These are phyloP conservation scores for Hemerocallis citrina DNA, from an alignment of 106 monocot genomes.

Conservation along the genomic window DNA sequence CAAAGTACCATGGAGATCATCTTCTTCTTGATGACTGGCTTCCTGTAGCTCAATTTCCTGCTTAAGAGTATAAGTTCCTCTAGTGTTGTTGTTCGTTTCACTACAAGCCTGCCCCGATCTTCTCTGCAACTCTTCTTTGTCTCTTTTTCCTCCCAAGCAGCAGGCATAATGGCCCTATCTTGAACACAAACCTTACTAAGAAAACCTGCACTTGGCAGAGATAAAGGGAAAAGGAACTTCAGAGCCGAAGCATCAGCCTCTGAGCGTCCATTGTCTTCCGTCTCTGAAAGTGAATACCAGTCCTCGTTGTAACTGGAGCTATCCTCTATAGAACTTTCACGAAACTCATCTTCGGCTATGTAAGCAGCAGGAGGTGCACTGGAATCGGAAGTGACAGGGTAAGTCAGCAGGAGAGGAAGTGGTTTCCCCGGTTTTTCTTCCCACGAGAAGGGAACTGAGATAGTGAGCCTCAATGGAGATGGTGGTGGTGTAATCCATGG, in stretches of 20 bases:
- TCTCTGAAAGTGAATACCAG: conserved; percentile 31
- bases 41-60: conserved; percentile 42
- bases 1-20: conserved; percentile 22
- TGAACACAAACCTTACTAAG: conserved; percentile 5
- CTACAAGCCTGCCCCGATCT: neutral
- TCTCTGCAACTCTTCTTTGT: neutral
- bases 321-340: conserved; percentile 14
- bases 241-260: conserved; percentile 8
- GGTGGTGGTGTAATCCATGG: conserved; percentile 7
- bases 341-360: neutral
- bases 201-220: conserved; percentile 32
- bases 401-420: neutral
- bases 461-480: conserved; percentile 31
- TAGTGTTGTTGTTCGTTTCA: conserved; percentile 37
- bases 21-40: conserved; percentile 11
- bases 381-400: neutral
- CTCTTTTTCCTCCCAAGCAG: neutral
- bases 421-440: conserved; percentile 72
- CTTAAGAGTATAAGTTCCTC: conserved; percentile 76
- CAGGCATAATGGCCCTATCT: neutral
- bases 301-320: conserved; percentile 25
- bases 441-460: conserved; percentile 66
- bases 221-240: conserved; percentile 34
- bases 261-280: conserved; percentile 31
- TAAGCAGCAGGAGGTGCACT: conserved; percentile 20